Evolutionary conservation across 345 rosid species (phyloP).

Genomic region (Reutealis trisperma): DNA sequence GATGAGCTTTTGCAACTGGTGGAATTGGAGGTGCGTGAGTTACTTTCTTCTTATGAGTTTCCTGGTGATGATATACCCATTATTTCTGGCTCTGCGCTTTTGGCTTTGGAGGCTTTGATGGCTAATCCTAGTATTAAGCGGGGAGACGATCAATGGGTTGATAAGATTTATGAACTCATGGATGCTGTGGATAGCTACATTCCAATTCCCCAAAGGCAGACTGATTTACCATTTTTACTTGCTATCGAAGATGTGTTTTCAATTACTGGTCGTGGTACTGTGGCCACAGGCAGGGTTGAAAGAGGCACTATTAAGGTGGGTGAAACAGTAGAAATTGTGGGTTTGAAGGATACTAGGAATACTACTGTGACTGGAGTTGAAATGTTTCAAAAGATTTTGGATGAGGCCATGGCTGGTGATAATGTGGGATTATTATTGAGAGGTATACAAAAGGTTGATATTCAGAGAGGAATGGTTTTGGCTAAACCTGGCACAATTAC

Average conservation of each 20-base stretch:
- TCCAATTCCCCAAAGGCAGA: slow-evolving; percentile 79
- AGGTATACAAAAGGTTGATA: slow-evolving; percentile 82
- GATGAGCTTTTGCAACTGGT: slow-evolving; percentile 87
- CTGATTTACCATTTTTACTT: slow-evolving; percentile 82
- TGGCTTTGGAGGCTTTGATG: slow-evolving; percentile 78
- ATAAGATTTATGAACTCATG: slow-evolving; percentile 91
- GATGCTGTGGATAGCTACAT: slow-evolving; percentile 81
- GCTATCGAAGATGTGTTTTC: slow-evolving; percentile 93
- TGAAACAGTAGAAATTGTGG: slow-evolving; percentile 77
- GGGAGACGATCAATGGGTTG: slow-evolving; percentile 88
- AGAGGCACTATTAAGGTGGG: slow-evolving; percentile 77
- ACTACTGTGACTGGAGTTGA: slow-evolving; percentile 78
- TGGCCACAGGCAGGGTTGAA: slow-evolving; percentile 90
- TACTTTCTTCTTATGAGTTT: slow-evolving; percentile 75
- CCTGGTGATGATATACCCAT: slow-evolving; percentile 88
- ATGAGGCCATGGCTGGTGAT: slow-evolving; percentile 90
- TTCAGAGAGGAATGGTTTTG: slow-evolving; percentile 96
- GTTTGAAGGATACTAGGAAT: slow-evolving; percentile 78
- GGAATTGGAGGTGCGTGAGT: slow-evolving; percentile 94
- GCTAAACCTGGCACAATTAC: slow-evolving; percentile 83
- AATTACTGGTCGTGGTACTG: slow-evolving; percentile 88
- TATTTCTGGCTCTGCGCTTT: slow-evolving; percentile 77
- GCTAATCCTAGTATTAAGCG: slow-evolving; percentile 64
- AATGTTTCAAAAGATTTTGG: slow-evolving; percentile 89
- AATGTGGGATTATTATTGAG: slow-evolving; percentile 90